Evolutionary conservation across 805 yeast species (phyloP), one percentile per base, ranked within the genome.

Genomic region (Vanderwaltozyma tropicalis): DNA sequence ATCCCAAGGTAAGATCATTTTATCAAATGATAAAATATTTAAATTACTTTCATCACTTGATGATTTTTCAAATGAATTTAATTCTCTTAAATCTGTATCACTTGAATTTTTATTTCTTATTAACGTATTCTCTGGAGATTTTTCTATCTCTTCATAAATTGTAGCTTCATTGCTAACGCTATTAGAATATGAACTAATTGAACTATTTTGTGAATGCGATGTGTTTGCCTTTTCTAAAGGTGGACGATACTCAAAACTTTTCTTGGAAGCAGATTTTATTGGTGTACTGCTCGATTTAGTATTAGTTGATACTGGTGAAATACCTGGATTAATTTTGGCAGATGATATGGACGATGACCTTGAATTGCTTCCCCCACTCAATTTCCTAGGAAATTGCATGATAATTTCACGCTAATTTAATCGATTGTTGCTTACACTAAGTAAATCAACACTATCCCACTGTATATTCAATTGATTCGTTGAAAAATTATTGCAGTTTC

Each of bases 1-100:
- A 18, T 68, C 66, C 78, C 78, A 74, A 2, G 67, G 59, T 11
- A 64, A 38, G 17, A 61, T 48, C 25, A 61, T 38, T 36, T 52
- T 53, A 28, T 53, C 18, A 25, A 47, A 45, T 4, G 58, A 48
- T 19, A 49, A 34, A 13, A 49, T 48, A 20, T 48, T 50, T 9
- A 41, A 31, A 31, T 52, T 52, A 12, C 17, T 14, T 24, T 47
- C 46, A 11, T 48, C 47, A n/a, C 47, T 49, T 2, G 61, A 53
- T 5, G 55, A 48, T 22, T 53, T 52, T 33, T 55, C 7, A 53
- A 3, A 46, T 7, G 41, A 43, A 19, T 15, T 28, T 13, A 21
- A 22, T 20, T 13, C 17, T 11, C 20, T 25, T 10, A 6, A 10
- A 15, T 28, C 20, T 8, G 35, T 19, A 4, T 9, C 17, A 13